A percentile compares a stretch with the other conserved stretches of the same genome.
These are phyloP conservation scores for Rhytidiadelphus loreus DNA, from an alignment of 225 moss, liverwort and hornwort species.

Conservation along the genomic window DNA sequence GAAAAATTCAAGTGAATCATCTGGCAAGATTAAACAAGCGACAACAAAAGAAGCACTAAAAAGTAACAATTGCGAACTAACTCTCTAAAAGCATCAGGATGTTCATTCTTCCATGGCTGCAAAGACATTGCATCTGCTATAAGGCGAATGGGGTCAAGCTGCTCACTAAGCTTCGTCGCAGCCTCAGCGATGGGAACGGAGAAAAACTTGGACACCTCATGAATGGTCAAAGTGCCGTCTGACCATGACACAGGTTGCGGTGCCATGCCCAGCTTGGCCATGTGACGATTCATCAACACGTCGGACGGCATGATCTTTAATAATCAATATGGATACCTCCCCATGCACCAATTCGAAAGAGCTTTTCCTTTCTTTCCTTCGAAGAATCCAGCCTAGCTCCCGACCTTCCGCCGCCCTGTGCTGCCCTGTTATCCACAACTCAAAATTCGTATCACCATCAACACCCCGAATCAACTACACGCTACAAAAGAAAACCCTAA, in stretches of 20 bases:
- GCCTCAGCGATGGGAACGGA: conserved; percentile 50
- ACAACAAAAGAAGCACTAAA: neutral
- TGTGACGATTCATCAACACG: conserved; percentile 32
- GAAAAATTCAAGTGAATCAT: neutral
- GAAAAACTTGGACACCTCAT: conserved; percentile 43
- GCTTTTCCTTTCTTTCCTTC: neutral
- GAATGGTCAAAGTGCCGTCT: conserved; percentile 30
- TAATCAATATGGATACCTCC: neutral
- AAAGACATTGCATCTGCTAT: neutral
- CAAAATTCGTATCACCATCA: neutral
- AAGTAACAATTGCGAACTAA: neutral
- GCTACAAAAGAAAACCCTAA: neutral
- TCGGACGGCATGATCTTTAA: conserved; percentile 18
- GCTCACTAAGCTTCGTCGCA: conserved; percentile 49
- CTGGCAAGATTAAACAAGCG: neutral
- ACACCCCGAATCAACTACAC: neutral
- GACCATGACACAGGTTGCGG: conserved; percentile 38
- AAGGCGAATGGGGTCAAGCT: conserved; percentile 7
- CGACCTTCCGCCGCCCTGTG: neutral
- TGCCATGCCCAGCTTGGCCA: conserved; percentile 46
- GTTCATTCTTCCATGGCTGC: neutral
- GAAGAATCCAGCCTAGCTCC: neutral
- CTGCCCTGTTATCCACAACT: conserved; percentile 21
- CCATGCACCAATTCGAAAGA: neutral
- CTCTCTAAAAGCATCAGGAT: neutral